These are phyloP conservation scores for Talaromyces sp. DNA, from an alignment of 2,329 filamentous ascomycete genomes.

Conservation along the genomic window DNA sequence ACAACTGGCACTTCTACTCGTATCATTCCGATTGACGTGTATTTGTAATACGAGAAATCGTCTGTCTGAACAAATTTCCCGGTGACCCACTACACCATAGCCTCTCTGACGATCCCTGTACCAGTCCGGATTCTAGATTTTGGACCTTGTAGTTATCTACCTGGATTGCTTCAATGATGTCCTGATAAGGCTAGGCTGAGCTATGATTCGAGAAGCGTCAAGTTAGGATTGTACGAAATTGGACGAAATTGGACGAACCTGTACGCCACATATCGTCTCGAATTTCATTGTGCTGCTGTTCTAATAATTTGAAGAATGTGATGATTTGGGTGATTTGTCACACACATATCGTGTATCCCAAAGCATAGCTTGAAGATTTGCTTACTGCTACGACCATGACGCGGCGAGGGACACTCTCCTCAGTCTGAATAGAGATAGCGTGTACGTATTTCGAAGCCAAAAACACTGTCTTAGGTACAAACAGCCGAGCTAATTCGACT, in stretches of 20 bases:
- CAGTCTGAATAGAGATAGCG: not conserved
- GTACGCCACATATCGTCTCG: conserved; percentile 4
- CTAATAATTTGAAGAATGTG: not conserved
- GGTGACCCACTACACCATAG: not conserved
- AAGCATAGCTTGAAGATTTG: not conserved
- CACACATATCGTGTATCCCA: not conserved
- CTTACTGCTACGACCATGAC: not conserved
- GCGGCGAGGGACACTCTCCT: not conserved
- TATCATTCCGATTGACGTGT: not conserved
- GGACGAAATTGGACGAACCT: not conserved
- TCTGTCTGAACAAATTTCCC: conserved; percentile 3
- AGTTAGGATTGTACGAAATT: not conserved
- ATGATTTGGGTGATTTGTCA: not conserved
- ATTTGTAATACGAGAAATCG: not conserved
- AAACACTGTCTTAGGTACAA: not conserved
- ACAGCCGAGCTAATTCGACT: not conserved
- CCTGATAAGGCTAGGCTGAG: not conserved
- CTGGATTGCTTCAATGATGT: not conserved
- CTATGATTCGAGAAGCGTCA: not conserved
- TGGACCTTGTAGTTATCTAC: not conserved
- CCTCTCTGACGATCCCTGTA: not conserved
- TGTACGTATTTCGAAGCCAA: not conserved
- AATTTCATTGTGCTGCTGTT: not conserved
- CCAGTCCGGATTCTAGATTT: not conserved
- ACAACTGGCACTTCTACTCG: not conserved